phyloP scores from a whole-genome alignment of 2,329 filamentous ascomycete species.

The Epichloe uncinata region DNA sequence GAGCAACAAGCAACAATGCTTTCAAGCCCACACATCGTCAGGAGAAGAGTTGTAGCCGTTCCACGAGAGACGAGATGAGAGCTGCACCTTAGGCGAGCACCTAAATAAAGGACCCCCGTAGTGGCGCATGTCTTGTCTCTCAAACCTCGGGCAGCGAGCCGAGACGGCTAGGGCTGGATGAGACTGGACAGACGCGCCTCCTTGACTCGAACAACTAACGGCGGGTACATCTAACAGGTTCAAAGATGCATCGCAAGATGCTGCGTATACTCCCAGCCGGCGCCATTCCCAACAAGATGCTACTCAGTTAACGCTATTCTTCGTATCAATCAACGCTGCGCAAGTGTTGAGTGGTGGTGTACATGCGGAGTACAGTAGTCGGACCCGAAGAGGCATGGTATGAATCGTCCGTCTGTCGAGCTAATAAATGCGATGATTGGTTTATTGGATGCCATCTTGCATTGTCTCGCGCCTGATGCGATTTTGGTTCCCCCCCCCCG shows the following conservation, averaged over 20 bases:
- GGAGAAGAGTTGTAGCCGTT: background rate
- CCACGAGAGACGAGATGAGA: too few species aligned
- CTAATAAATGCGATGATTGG: background rate
- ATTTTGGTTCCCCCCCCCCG: background rate
- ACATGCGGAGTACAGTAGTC: background rate
- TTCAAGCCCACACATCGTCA: background rate
- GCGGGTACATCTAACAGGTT: too few species aligned
- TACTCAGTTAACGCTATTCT: too few species aligned
- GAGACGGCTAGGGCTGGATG: background rate
- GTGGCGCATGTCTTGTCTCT: background rate
- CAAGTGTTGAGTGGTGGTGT: background rate
- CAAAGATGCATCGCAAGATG: too few species aligned
- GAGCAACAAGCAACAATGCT: background rate
- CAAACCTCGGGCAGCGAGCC: background rate
- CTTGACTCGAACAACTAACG: too few species aligned
- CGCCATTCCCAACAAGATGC: too few species aligned
- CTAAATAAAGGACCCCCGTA: background rate
- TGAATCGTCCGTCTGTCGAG: background rate
- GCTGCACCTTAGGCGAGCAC: background rate
- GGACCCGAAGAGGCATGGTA: background rate
- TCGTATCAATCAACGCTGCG: background rate
- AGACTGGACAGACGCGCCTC: too few species aligned
- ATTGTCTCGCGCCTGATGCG: slow-evolving; percentile 2
- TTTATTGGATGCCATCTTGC: background rate
- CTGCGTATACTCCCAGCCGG: too few species aligned